These are phyloP conservation scores for Obba rivulosa DNA, from an alignment of 768 basidiomycete species.

Conservation along the genomic window DNA sequence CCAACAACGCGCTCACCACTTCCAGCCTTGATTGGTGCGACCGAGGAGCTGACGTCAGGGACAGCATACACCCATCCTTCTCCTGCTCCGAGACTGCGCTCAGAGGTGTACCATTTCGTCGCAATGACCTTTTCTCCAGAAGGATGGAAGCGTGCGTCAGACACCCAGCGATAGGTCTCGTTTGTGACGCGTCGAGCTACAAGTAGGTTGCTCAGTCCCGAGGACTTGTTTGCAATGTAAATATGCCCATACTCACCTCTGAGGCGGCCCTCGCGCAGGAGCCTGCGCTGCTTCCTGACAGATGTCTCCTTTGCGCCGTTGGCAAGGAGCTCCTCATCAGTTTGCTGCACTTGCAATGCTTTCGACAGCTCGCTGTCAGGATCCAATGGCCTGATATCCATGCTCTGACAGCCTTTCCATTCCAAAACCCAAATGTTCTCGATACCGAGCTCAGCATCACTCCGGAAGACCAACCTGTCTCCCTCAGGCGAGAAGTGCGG, in stretches of 20 bases:
- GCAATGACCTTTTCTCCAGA: conserved; percentile 57
- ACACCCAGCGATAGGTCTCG: conserved; percentile 69
- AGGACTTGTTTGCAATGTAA: not conserved
- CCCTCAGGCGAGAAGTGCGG: conserved; percentile 70
- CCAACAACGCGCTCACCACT: conserved; percentile 52
- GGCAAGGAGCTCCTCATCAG: conserved; percentile 44
- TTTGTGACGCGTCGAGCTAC: conserved; percentile 55
- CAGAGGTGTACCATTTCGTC: conserved; percentile 75
- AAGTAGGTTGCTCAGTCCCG: not conserved
- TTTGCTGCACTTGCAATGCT: conserved; percentile 31
- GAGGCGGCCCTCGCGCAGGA: conserved; percentile 53
- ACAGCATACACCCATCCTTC: conserved; percentile 69
- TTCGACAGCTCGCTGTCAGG: conserved; percentile 26
- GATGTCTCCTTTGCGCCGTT: conserved; percentile 46
- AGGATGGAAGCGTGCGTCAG: conserved; percentile 68
- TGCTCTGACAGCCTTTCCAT: conserved; percentile 61
- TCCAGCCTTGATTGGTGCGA: conserved; percentile 27
- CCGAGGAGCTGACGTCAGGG: conserved; percentile 23
- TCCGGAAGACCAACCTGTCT: conserved; percentile 58
- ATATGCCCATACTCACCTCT: conserved; percentile 30
- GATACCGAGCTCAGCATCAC: conserved; percentile 66
- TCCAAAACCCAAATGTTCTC: conserved; percentile 71
- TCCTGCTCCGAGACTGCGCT: conserved; percentile 60
- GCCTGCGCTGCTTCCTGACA: conserved; percentile 40
- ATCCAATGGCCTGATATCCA: conserved; percentile 42